These are phyloP conservation scores for Globisporangium solare DNA, from an alignment of 352 stramenopile species.

Conservation along the genomic window DNA sequence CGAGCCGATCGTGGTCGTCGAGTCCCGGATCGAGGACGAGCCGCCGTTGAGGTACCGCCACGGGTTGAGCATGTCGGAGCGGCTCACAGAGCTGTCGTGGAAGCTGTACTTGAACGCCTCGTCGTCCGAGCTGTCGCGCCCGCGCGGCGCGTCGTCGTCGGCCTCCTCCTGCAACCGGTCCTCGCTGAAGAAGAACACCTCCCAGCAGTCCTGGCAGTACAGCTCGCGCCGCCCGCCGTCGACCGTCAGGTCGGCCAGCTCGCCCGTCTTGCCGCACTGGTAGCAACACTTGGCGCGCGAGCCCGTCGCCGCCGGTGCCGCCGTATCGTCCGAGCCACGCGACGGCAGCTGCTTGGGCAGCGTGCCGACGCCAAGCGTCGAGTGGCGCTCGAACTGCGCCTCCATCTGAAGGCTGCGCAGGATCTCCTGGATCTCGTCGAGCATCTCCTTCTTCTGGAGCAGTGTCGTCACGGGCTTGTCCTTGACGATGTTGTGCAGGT, in stretches of 20 bases:
- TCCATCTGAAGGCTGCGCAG: conserved; percentile 76
- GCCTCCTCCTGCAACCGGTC: conserved; percentile 31
- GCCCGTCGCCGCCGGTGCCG: conserved; percentile 10
- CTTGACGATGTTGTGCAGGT: conserved; percentile 53
- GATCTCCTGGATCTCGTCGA: conserved; percentile 80
- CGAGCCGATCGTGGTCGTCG: conserved; percentile 40
- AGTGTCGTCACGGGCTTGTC: conserved; percentile 50
- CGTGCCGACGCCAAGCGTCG: conserved; percentile 48
- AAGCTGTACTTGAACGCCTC: conserved; percentile 73
- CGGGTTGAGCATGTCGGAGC: conserved; percentile 46
- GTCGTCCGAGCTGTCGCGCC: conserved; percentile 21
- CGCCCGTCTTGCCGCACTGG: conserved; percentile 47
- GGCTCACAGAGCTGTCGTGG: conserved; percentile 58
- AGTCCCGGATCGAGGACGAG: conserved; percentile 52
- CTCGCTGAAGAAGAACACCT: conserved; percentile 69
- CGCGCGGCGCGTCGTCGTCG: conserved; percentile 7
- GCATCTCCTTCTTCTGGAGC: conserved; percentile 64
- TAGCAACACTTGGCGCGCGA: conserved; percentile 35
- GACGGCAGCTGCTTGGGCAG: conserved; percentile 18
- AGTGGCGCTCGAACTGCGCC: conserved; percentile 73
- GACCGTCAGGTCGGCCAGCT: conserved; percentile 51
- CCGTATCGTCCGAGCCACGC: not conserved
- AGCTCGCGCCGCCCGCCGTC: conserved; percentile 36
- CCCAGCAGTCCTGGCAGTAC: conserved; percentile 76
- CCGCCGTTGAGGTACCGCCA: conserved; percentile 46